Evolutionary conservation across 208 protist genomes (phyloP).

Genomic region (Leishmania mexicana): DNA sequence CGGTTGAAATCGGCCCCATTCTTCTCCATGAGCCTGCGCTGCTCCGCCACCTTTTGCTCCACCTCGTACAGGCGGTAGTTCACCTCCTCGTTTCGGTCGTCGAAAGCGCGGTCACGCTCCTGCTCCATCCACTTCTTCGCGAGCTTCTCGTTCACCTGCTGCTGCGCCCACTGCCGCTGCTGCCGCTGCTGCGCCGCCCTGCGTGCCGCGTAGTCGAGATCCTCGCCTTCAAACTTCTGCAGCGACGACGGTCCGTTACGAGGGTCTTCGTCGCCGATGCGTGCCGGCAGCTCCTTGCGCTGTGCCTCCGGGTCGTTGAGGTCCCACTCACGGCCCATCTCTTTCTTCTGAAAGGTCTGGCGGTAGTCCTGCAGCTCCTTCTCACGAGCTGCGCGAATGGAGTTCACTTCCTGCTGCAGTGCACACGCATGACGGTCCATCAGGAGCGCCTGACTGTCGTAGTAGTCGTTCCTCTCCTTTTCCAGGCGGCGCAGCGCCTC

Average conservation of each 20-base stretch:
- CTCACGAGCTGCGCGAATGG: slow-evolving; percentile 72
- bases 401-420: slow-evolving; percentile 88
- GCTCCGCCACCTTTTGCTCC: slow-evolving; percentile 75
- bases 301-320: slow-evolving; percentile 88
- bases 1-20: slow-evolving; percentile 91
- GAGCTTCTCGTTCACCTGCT: slow-evolving; percentile 91
- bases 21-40: slow-evolving; percentile 64
- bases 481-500: slow-evolving; percentile 79
- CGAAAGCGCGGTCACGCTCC: slow-evolving; percentile 77
- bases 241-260: slow-evolving; percentile 80
- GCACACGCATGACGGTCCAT: slow-evolving; percentile 89
- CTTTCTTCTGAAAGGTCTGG: slow-evolving; percentile 86
- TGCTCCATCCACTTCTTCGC: slow-evolving; percentile 94
- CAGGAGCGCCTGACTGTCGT: slow-evolving; percentile 86
- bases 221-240: slow-evolving; percentile 94
- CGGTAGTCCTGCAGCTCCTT: slow-evolving; percentile 88
- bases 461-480: slow-evolving; percentile 87
- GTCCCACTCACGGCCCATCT: slow-evolving; percentile 88
- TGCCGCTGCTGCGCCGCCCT: slow-evolving; percentile 80
- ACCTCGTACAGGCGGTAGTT: slow-evolving; percentile 82
- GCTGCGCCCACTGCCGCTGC: slow-evolving; percentile 81
- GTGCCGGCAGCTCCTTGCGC: slow-evolving; percentile 82
- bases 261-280: slow-evolving; percentile 90
- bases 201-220: slow-evolving; percentile 80
- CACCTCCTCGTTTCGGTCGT: slow-evolving; percentile 88